Evolutionary conservation across 441 rosid genomes (phyloP).

Genomic region (Biscutella laevigata): DNA sequence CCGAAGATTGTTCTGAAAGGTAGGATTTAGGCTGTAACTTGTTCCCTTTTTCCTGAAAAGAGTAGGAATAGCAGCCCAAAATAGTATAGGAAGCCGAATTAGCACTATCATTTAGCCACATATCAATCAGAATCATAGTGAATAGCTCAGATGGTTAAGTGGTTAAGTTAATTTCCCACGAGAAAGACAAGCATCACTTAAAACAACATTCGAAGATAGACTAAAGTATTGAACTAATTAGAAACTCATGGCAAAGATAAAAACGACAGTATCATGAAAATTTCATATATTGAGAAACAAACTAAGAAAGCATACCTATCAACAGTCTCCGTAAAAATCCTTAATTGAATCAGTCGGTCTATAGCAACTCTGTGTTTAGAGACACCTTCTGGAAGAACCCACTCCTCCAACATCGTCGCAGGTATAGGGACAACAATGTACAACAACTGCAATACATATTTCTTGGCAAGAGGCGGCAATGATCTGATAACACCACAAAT

Average conservation of each 20-base stretch:
- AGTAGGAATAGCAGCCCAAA: conserved; percentile 1
- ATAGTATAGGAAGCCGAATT: neutral
- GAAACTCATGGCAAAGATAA: neutral
- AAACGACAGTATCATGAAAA: neutral
- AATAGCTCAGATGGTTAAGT: neutral
- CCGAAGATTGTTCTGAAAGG: conserved; percentile 74
- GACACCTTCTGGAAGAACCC: conserved; percentile 69
- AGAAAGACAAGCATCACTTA: neutral
- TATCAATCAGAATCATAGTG: neutral
- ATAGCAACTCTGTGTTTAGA: conserved; percentile 76
- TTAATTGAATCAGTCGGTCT: conserved; percentile 66
- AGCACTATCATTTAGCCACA: neutral
- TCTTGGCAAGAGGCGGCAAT: conserved; percentile 88
- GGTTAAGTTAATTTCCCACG: neutral
- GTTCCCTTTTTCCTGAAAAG: conserved; percentile 61
- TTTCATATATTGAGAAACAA: neutral
- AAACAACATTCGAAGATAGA: neutral
- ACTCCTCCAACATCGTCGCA: conserved; percentile 52
- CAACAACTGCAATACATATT: conserved; percentile 65
- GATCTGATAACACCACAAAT: conserved; percentile 62
- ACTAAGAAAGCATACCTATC: conserved; percentile 44
- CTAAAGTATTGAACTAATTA: neutral
- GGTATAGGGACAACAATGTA: conserved; percentile 50
- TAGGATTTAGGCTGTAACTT: conserved; percentile 58
- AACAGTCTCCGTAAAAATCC: conserved; percentile 41